Percentiles rank a stretch among this genome's conserved stretches.
Evolutionary conservation across 768 basidiomycete genomes (phyloP).

Genomic region (Pulveroboletus sp.): DNA sequence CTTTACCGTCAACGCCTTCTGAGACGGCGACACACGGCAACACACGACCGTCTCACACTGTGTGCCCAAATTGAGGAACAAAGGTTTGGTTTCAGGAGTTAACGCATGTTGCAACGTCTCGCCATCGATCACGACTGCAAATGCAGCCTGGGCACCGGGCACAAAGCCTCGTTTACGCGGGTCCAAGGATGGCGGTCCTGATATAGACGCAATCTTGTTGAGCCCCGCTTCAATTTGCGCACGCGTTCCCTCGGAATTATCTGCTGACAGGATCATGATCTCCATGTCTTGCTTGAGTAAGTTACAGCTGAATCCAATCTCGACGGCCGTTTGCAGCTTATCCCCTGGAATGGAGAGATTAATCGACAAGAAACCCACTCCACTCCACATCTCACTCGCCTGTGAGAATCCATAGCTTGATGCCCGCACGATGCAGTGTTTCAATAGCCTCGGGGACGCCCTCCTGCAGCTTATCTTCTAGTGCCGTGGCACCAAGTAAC

Average conservation of each 20-base stretch:
- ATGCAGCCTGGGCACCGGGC: constrained; percentile 60
- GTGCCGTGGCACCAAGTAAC: constrained; percentile 91
- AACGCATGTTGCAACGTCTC: constrained; percentile 85
- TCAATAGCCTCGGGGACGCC: constrained; percentile 97
- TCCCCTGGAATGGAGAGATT: constrained; percentile 52
- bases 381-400: constrained; percentile 40
- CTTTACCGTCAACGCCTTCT: constrained; percentile 96
- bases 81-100: constrained; percentile 65
- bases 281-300: constrained; percentile 93
- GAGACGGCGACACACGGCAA: constrained; percentile 94
- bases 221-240: constrained; percentile 87
- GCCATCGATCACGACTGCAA: constrained; percentile 95
- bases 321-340: constrained; percentile 97
- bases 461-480: constrained; percentile 96
- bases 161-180: constrained; percentile 62
- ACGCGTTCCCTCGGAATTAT: constrained; percentile 66
- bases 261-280: constrained; percentile 92
- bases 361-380: background rate
- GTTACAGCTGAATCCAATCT: constrained; percentile 95
- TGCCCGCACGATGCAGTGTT: constrained; percentile 84
- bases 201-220: constrained; percentile 88
- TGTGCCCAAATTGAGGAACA: constrained; percentile 89
- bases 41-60: constrained; percentile 98
- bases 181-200: constrained; percentile 69
- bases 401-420: constrained; percentile 97